These are phyloP conservation scores for Eremomyces bilateralis DNA, from an alignment of 495 filamentous ascomycete genomes.

Conservation along the genomic window DNA sequence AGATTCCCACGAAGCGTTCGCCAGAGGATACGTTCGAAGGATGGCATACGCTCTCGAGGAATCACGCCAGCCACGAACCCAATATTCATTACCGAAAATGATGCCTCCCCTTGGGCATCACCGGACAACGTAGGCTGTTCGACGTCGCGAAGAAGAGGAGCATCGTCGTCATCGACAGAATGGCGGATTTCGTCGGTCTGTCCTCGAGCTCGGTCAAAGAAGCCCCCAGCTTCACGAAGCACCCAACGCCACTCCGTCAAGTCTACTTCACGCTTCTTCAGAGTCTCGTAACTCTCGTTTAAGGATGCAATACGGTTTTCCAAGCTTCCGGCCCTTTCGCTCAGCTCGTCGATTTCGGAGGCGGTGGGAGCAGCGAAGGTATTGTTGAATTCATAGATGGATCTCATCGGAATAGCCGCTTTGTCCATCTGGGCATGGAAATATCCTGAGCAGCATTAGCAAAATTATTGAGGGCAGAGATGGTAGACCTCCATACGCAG, in stretches of 20 bases:
- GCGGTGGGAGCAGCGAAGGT: slow-evolving; percentile 69
- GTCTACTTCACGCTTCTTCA: slow-evolving; percentile 94
- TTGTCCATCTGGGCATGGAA: slow-evolving; percentile 93
- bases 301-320: slow-evolving; percentile 79
- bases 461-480: not conserved
- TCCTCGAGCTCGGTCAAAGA: slow-evolving; percentile 90
- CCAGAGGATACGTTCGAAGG: slow-evolving; percentile 96
- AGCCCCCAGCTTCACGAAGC: slow-evolving; percentile 77
- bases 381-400: slow-evolving; percentile 65
- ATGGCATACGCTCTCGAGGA: slow-evolving; percentile 70
- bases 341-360: slow-evolving; percentile 84
- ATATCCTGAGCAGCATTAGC: slow-evolving; percentile 37
- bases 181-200: slow-evolving; percentile 91
- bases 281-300: slow-evolving; percentile 92
- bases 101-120: slow-evolving; percentile 52
- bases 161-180: slow-evolving; percentile 69
- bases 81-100: slow-evolving; percentile 91
- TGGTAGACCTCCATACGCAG: slow-evolving; percentile 57
- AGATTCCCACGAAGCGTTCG: slow-evolving; percentile 89
- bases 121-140: slow-evolving; percentile 60
- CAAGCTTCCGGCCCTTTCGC: slow-evolving; percentile 74
- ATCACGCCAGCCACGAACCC: slow-evolving; percentile 99
- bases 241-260: slow-evolving; percentile 97
- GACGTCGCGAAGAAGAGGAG: slow-evolving; percentile 28
- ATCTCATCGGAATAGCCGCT: slow-evolving; percentile 57